Evolutionary conservation across 768 basidiomycete species (phyloP).

Genomic region (Lentinula raphanica): DNA sequence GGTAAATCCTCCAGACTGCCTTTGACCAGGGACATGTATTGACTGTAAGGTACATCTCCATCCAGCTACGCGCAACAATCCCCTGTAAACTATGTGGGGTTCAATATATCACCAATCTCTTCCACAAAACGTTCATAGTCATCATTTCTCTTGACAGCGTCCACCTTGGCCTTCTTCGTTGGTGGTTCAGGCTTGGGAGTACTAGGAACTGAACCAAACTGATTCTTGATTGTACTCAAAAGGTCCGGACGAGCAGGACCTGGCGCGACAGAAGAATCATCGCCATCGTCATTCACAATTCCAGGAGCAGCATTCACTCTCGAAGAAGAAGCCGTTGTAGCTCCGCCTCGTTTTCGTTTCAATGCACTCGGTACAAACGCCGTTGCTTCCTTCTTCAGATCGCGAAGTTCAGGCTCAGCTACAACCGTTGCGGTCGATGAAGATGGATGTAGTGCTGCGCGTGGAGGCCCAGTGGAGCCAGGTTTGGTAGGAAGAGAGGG

Average conservation of each 20-base stretch:
- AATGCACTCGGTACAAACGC: slow-evolving; percentile 82
- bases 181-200: not conserved
- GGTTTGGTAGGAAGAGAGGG: slow-evolving; percentile 39
- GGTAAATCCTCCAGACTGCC: too few species aligned
- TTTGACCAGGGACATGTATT: not conserved
- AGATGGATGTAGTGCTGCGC: slow-evolving; percentile 16
- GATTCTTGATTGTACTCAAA: slow-evolving; percentile 52
- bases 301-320: slow-evolving; percentile 64
- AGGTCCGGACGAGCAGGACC: slow-evolving; percentile 56
- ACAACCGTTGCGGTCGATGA: slow-evolving; percentile 53
- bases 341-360: slow-evolving; percentile 62
- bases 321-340: slow-evolving; percentile 25
- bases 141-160: slow-evolving; percentile 42
- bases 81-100: not conserved
- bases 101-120: slow-evolving; percentile 61
- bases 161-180: slow-evolving; percentile 18
- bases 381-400: slow-evolving; percentile 92
- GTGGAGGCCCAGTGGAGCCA: slow-evolving; percentile 15
- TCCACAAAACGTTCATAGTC: slow-evolving; percentile 77
- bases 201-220: slow-evolving; percentile 44
- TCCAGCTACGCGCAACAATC: not conserved
- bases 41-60: too few species aligned
- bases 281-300: slow-evolving; percentile 25
- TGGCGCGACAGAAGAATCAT: slow-evolving; percentile 20
- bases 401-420: slow-evolving; percentile 83